Conservation (phyloP, 208 protist species). For the Sergeia podlipaevii region DNA sequence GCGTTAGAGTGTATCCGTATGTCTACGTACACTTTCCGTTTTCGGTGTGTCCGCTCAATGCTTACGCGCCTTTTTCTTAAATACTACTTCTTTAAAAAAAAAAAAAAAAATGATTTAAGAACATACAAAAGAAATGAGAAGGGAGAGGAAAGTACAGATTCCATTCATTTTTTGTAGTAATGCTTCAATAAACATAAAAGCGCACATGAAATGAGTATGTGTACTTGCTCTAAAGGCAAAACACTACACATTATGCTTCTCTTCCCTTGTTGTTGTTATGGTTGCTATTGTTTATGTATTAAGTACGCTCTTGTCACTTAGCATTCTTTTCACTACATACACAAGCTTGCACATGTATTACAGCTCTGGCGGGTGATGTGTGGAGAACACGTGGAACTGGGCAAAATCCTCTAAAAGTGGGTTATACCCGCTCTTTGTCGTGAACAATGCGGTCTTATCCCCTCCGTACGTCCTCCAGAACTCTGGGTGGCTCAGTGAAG, state of each 20-base stretch:
- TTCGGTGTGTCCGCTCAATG: too few species aligned
- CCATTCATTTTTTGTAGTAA: too few species aligned
- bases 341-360: slow-evolving; percentile 22
- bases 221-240: too few species aligned
- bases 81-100: too few species aligned
- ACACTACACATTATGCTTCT: not conserved
- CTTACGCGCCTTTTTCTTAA: too few species aligned
- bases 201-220: too few species aligned
- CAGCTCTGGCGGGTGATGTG: slow-evolving; percentile 76
- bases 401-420: slow-evolving; percentile 82
- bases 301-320: not conserved
- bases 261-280: not conserved
- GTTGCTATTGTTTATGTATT: not conserved
- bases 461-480: slow-evolving; percentile 83
- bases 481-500: slow-evolving; percentile 62
- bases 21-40: too few species aligned
- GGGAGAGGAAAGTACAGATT: too few species aligned
- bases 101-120: too few species aligned
- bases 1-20: too few species aligned
- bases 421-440: slow-evolving; percentile 79
- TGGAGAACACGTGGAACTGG: slow-evolving; percentile 74
- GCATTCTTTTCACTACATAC: not conserved
- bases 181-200: too few species aligned
- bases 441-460: slow-evolving; percentile 82
- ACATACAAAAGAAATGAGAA: too few species aligned